Evolutionary conservation across 768 basidiomycete species (phyloP), one percentile per base, ranked within the genome.

Genomic region (Boletus reticuloceps): DNA sequence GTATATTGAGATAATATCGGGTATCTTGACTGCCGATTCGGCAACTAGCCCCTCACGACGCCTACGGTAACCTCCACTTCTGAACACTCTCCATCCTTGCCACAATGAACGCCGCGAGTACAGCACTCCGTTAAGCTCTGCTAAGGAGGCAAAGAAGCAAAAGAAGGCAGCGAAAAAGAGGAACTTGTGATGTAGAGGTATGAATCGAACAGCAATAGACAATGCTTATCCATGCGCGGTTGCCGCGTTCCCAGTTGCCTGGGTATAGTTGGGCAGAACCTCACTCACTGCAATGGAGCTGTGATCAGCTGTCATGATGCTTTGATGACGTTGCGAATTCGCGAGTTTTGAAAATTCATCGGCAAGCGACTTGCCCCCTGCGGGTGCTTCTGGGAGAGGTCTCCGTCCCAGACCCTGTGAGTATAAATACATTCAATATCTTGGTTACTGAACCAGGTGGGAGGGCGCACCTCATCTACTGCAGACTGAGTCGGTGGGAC

Each of bases 51-150:
- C 53, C 83, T 74, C 34, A 90, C 84, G 55, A 90, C 76, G 4
- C 89, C 89, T 22, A 91, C 82, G 0, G 86, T 89, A 11, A 91
- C 84, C 64, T 88, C 84, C 46, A 84, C 81, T 22, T 81, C 81
- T 10, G 54, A 66, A 50, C 58, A 55, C 16, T 65, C 68, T 29
- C 57, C 65, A 4, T 68, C 66, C 29, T 61, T 71, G 9, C 69
- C 55, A 37, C 59, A 58, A 29, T 71, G 69, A 89, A 73, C 17
- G 83, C 86, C 42, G 71, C 73, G 41, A 77, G 75, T 62, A 83
- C 82, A 44, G 22, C 22, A 22, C 22, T 22, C 22, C 22, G 3
- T 22, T 4, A 22, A 22, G 22, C 22, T 3, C 22, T 22, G 22
- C 22, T 22, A 22, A 22, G 22, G 22, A 22, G 22, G 22, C 22